Conservation (phyloP, 2,329 filamentous ascomycete genomes). For the Septoria petroselini region DNA sequence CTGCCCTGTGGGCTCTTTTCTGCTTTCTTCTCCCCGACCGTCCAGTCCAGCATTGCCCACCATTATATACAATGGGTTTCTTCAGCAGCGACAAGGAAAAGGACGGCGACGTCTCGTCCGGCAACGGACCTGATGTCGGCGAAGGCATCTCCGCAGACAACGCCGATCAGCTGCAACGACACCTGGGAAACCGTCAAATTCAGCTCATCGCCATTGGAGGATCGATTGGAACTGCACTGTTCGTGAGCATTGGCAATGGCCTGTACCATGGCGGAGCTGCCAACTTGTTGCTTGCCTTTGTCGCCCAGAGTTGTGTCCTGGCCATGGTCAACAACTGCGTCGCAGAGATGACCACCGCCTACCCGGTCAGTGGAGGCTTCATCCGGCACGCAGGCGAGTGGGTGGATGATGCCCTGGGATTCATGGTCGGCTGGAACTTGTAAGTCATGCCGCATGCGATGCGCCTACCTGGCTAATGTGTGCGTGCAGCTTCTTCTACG, state of each 20-base stretch:
- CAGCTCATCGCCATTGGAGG: conserved; percentile 40
- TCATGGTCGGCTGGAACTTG: conserved; percentile 43
- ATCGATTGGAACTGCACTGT: conserved; percentile 37
- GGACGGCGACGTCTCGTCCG: conserved; percentile 15
- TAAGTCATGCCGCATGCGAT: conserved; percentile 1
- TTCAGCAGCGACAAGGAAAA: conserved; percentile 21
- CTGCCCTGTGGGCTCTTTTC: background rate
- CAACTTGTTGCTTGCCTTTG: conserved; percentile 58
- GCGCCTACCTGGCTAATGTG: background rate
- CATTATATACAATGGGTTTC: too few relatives aligned
- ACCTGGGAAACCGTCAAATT: conserved; percentile 37
- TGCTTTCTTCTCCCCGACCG: background rate
- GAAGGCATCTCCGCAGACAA: conserved; percentile 27
- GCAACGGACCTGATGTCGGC: conserved; percentile 13
- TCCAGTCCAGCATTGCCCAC: too few relatives aligned
- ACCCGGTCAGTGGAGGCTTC: conserved; percentile 63
- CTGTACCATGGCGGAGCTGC: conserved; percentile 51
- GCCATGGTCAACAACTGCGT: conserved; percentile 63
- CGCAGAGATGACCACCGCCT: conserved; percentile 62
- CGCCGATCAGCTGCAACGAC: conserved; percentile 34
- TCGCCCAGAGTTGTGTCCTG: conserved; percentile 55
- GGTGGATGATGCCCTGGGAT: conserved; percentile 62
- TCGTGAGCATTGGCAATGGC: conserved; percentile 55
- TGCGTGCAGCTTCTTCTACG: conserved; percentile 41
- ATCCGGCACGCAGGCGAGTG: conserved; percentile 62